Conservation (phyloP, 176 grass and related monocot species). For the Pontederia paniculata region DNA sequence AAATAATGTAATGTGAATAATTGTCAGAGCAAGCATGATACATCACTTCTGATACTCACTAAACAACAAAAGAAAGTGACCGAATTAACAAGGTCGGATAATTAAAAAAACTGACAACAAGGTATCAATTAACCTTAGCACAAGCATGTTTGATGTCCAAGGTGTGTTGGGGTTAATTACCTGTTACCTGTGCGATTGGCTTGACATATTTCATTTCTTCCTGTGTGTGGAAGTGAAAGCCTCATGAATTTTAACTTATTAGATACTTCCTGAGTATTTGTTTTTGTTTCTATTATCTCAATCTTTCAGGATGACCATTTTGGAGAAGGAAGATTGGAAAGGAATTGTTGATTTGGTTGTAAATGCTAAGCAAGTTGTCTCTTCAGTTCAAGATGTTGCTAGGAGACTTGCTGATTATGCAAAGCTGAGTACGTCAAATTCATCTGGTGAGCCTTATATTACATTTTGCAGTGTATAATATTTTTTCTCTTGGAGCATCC, state of each 20-base stretch:
- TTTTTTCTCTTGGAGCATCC: not conserved
- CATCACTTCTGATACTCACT: too few relatives aligned
- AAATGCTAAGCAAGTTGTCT: conserved; percentile 75
- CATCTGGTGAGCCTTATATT: conserved; percentile 28
- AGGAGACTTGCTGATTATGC: conserved; percentile 55
- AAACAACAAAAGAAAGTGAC: too few relatives aligned
- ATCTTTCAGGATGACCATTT: conserved; percentile 55
- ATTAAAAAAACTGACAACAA: too few relatives aligned
- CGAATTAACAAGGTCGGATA: too few relatives aligned
- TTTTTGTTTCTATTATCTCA: not conserved
- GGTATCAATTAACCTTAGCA: too few relatives aligned
- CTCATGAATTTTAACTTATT: not conserved
- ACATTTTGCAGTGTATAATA: not conserved
- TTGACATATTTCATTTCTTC: too few relatives aligned
- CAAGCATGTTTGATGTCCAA: too few relatives aligned
- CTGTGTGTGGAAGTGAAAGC: too few relatives aligned
- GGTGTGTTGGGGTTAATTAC: too few relatives aligned
- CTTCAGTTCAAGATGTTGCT: conserved; percentile 80
- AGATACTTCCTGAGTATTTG: not conserved
- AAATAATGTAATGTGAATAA: too few relatives aligned
- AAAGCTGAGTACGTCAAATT: conserved; percentile 27
- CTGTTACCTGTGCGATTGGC: too few relatives aligned
- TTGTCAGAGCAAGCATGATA: too few relatives aligned
- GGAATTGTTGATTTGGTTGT: conserved; percentile 77
- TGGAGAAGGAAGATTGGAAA: conserved; percentile 91